Conservation (phyloP, 148 eudicot species). For the Drosera capensis region DNA sequence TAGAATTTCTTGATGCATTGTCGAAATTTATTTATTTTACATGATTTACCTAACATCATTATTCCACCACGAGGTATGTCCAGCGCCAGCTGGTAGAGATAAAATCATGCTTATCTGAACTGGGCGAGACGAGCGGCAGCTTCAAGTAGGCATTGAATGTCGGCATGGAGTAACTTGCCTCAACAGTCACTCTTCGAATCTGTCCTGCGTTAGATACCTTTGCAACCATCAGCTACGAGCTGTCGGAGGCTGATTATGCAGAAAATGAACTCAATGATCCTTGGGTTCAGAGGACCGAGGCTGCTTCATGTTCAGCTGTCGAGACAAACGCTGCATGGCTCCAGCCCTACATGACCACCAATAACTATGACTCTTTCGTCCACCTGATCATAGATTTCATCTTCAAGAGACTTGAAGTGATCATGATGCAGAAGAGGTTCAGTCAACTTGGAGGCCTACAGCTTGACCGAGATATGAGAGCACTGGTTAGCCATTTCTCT, state of each 20-base stretch:
- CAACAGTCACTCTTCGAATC: slow-evolving; percentile 58
- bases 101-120: slow-evolving; percentile 70
- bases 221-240: slow-evolving; percentile 77
- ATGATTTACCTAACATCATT: neutral
- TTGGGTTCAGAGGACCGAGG: slow-evolving; percentile 86
- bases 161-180: slow-evolving; percentile 76
- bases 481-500: slow-evolving; percentile 81
- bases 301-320: slow-evolving; percentile 85
- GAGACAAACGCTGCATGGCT: slow-evolving; percentile 78
- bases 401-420: slow-evolving; percentile 88
- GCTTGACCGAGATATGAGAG: slow-evolving; percentile 82
- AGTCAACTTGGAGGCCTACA: slow-evolving; percentile 94
- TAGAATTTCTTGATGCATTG: neutral
- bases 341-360: slow-evolving; percentile 77
- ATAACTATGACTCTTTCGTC: slow-evolving; percentile 69
- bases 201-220: slow-evolving; percentile 70
- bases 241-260: slow-evolving; percentile 84
- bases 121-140: slow-evolving; percentile 53
- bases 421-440: slow-evolving; percentile 95
- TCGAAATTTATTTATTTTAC: no score
- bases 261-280: slow-evolving; percentile 95
- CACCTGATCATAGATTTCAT: slow-evolving; percentile 78
- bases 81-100: slow-evolving; percentile 72
- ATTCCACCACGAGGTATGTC: slow-evolving; percentile 61
- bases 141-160: slow-evolving; percentile 65